Conservation (phyloP, 768 basidiomycete species). For the Suillus lakei region DNA sequence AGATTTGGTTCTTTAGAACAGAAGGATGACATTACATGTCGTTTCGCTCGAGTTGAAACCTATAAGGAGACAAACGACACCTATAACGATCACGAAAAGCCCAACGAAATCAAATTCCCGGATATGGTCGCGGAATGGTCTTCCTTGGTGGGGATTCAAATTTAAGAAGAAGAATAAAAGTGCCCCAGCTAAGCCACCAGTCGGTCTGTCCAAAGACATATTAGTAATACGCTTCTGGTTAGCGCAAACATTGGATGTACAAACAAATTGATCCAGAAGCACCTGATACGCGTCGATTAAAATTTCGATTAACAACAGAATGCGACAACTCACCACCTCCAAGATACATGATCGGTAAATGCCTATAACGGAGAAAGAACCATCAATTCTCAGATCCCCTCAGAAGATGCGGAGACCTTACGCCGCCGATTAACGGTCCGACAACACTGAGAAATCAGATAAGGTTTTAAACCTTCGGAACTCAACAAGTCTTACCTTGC, state of each 20-base stretch:
- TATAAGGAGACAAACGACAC: slow-evolving; percentile 42
- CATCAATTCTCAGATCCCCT: neutral
- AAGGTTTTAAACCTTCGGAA: neutral
- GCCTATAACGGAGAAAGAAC: slow-evolving; percentile 21
- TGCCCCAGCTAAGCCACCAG: slow-evolving; percentile 37
- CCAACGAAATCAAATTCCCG: slow-evolving; percentile 46
- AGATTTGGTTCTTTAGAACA: neutral
- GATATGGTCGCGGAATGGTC: slow-evolving; percentile 35
- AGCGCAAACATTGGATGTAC: neutral
- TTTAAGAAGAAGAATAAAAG: slow-evolving; percentile 40
- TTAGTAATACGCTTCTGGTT: neutral
- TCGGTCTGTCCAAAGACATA: slow-evolving; percentile 33
- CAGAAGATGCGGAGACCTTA: slow-evolving; percentile 16
- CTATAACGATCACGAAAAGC: slow-evolving; percentile 36
- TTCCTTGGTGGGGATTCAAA: slow-evolving; percentile 37
- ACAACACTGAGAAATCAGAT: slow-evolving; percentile 32
- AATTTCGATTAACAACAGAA: neutral
- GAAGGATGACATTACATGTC: slow-evolving; percentile 27
- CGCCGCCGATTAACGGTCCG: slow-evolving; percentile 48
- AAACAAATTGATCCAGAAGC: slow-evolving; percentile 43
- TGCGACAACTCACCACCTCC: slow-evolving; percentile 42
- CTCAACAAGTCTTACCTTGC: slow-evolving; percentile 30
- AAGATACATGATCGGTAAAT: slow-evolving; percentile 40
- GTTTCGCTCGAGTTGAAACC: slow-evolving; percentile 44
- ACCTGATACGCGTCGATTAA: slow-evolving; percentile 26